phyloP scores from a whole-genome alignment of 2,329 filamentous ascomycete genomes.

The Fusarium sambucinum region DNA sequence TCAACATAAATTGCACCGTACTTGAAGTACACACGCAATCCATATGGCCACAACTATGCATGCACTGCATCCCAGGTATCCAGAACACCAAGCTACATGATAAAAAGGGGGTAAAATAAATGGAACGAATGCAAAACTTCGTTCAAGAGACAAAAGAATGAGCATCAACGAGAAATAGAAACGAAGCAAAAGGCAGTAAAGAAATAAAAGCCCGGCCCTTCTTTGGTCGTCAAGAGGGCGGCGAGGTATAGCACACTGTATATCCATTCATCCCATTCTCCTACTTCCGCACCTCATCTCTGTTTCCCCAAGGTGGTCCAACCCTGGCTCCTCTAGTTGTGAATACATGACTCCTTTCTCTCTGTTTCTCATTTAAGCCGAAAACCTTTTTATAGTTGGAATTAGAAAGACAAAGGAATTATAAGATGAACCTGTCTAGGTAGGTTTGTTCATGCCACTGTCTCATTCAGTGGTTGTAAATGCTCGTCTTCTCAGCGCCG shows the following conservation, averaged over 20 bases:
- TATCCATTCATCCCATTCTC: constrained; percentile 23
- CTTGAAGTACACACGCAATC: constrained; percentile 22
- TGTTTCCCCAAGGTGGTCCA: constrained; percentile 24
- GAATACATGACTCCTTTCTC: constrained; percentile 20
- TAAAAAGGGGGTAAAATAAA: constrained; percentile 23
- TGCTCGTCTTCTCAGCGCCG: constrained; percentile 18
- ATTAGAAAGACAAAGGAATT: constrained; percentile 27
- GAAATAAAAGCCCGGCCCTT: constrained; percentile 18
- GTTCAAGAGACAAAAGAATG: constrained; percentile 4
- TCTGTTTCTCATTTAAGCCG: constrained; percentile 2
- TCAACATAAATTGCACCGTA: constrained; percentile 39
- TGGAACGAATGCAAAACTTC: constrained; percentile 16
- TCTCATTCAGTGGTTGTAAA: constrained; percentile 21
- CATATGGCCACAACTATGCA: constrained; percentile 29
- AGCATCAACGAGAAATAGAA: constrained; percentile 15
- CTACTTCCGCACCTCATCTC: constrained; percentile 3
- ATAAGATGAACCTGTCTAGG: constrained; percentile 4
- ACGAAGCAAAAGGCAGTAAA: constrained; percentile 4
- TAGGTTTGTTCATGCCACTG: constrained; percentile 17
- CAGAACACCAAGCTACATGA: constrained; percentile 53
- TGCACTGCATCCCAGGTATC: constrained; percentile 49
- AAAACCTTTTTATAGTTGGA: constrained; percentile 16
- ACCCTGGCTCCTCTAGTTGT: constrained; percentile 28
- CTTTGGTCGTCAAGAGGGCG: constrained; percentile 20
- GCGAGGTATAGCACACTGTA: constrained; percentile 45